These are phyloP conservation scores for Pichia ethanolica DNA, from an alignment of 805 yeast genomes.

Conservation along the genomic window DNA sequence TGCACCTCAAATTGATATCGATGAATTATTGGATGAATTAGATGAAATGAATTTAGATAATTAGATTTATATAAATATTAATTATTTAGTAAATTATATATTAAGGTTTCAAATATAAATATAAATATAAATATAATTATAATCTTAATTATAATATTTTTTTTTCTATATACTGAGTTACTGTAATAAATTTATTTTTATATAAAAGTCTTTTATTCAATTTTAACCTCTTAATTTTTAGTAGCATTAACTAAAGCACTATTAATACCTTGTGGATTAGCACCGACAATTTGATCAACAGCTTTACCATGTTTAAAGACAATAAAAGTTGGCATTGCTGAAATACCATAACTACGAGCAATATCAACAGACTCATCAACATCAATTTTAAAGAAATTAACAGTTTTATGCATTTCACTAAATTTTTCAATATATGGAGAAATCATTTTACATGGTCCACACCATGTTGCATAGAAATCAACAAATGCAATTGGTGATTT, in stretches of 20 bases:
- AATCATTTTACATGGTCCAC: conserved; percentile 74
- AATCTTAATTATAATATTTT: too few relatives aligned
- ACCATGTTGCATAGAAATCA: conserved; percentile 70
- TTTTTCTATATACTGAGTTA: too few relatives aligned
- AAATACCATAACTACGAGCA: conserved; percentile 52
- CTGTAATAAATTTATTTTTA: too few relatives aligned
- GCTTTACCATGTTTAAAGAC: conserved; percentile 54
- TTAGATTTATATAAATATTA: conserved; percentile 7
- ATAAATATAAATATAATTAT: too few relatives aligned
- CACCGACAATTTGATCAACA: conserved; percentile 57
- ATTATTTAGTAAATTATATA: too few relatives aligned
- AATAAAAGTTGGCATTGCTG: conserved; percentile 74
- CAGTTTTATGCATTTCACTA: conserved; percentile 39
- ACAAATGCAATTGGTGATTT: conserved; percentile 41
- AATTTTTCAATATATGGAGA: conserved; percentile 45
- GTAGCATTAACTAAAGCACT: conserved; percentile 12
- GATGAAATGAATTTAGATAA: conserved; percentile 87
- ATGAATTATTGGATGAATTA: conserved; percentile 88
- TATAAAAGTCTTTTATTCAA: background rate
- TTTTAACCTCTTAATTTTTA: background rate
- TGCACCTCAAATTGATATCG: conserved; percentile 83
- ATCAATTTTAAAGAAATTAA: conserved; percentile 61
- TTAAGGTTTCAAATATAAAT: too few relatives aligned
- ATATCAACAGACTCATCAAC: conserved; percentile 51
- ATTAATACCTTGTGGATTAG: conserved; percentile 37